Conservation (phyloP, 75 land plant species). For the Isoetes taiwanensis region DNA sequence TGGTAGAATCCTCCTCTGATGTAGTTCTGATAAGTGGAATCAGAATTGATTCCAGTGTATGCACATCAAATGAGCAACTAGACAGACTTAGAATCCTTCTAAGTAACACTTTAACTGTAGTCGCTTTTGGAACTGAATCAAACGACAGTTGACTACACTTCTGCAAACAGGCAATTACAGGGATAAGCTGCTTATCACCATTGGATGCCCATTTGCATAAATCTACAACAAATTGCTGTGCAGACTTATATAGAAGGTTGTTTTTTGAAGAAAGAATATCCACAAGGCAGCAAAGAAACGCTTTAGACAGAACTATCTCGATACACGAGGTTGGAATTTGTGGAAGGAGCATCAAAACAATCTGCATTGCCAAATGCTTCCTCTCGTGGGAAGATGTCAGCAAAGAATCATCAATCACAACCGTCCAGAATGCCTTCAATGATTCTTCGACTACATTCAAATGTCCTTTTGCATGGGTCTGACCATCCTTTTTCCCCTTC, state of each 20-base stretch:
- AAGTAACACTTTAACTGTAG: slow-evolving; percentile 47
- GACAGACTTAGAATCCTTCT: too few relatives aligned
- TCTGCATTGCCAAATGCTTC: slow-evolving; percentile 72
- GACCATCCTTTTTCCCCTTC: slow-evolving; percentile 15
- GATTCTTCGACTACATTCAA: slow-evolving; percentile 24
- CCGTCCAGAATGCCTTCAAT: slow-evolving; percentile 40
- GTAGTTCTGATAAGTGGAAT: too few relatives aligned
- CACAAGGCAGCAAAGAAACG: slow-evolving; percentile 63
- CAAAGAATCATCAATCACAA: slow-evolving; percentile 67
- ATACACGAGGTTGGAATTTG: slow-evolving; percentile 43
- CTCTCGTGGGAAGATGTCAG: slow-evolving; percentile 86
- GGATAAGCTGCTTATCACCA: slow-evolving; percentile 34
- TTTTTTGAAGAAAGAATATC: slow-evolving; percentile 60
- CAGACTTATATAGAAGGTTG: slow-evolving; percentile 57
- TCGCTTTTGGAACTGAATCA: slow-evolving; percentile 51
- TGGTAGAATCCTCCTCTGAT: too few relatives aligned
- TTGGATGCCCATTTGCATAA: slow-evolving; percentile 39
- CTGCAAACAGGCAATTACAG: slow-evolving; percentile 53
- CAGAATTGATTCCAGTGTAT: too few relatives aligned
- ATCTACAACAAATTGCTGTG: slow-evolving; percentile 51
- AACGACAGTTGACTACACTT: slow-evolving; percentile 62
- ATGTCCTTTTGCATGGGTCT: slow-evolving; percentile 10
- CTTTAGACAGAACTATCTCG: slow-evolving; percentile 42
- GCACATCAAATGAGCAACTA: too few relatives aligned
- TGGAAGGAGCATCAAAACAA: slow-evolving; percentile 56